Evolutionary conservation across 2,329 filamentous ascomycete genomes (phyloP), one percentile per base, ranked within the genome.

Genomic region (Hypoxylon rubiginosum): DNA sequence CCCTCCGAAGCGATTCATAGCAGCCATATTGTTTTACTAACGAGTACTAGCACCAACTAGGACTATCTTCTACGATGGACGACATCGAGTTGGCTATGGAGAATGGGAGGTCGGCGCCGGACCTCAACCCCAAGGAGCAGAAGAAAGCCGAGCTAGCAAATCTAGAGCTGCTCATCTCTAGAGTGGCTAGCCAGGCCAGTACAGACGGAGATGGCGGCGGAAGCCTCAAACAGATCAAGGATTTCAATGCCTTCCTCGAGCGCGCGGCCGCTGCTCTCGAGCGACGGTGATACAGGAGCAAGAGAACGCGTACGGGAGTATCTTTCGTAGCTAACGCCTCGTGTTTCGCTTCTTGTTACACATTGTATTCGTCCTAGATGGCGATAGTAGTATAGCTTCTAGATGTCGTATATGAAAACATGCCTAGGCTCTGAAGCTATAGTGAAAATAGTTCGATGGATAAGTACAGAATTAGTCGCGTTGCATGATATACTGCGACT

Each of bases 231-330:
- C 85, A 88, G 73, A 83, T 91, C 58, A 84, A 79, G 64, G 84
- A 87, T 51, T 91, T 91, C 72, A 91, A 91, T 68, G 83, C 82
- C 32, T 88, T 91, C 68, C 78, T 91, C 52, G 89, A 91, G 74
- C 82, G 89, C 21, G 83, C 87, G 5, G 88, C 88, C 2, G 76
- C 81, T 30, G 86, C 84, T 32, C 78, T 91, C 46, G 88, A 90
- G 75, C 78, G 72, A 36, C 71, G 76, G 58, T 78, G 64, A 71
- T 24, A 45, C 48, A 36, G 36, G 24, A 24, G 13, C 4, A 11
- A n/a, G 15, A n/a, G 36, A 13, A 5, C 21, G 8, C n/a, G 24
- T 5, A 3, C 10, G n/a, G n/a, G 4, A 4, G n/a, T n/a, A n/a
- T 24, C 6, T 41, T 21, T 15, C 13, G 41, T n/a, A 39, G 50